Base-by-base conservation (phyloP, 208 protist genomes). In the Acanthamoeba sp. region DNA sequence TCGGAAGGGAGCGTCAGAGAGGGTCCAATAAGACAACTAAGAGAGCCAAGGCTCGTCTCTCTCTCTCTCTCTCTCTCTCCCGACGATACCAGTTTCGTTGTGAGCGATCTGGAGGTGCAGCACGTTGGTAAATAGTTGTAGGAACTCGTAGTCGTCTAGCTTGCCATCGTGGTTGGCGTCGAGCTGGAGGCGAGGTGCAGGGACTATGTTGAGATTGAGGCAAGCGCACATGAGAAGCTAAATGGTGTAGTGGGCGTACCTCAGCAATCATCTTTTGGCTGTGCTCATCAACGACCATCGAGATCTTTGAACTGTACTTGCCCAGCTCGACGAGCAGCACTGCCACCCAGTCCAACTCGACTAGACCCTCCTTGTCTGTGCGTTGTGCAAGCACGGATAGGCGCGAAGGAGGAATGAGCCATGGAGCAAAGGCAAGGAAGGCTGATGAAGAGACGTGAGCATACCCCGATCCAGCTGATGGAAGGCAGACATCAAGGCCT, bases 281-380 rank as follows among this genome's bases (percentile, higher is more conserved):
- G 38, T 29, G 73, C 40, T 84, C 73, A n/a, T 84, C 73, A 14
- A 84, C 73, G 7, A 52, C 40, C 73, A 84, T 84, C 40, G 73
- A 84, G n/a, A 84, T 84, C 38, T 84, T 84, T 10, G 73, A 84
- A 22, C 73, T 84, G 73, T 84, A 84, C 38, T 84, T 84, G 73
- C 73, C 73, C 42, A 84, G 27, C 29, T 84, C 73, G 12, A 84
- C 73, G n/a, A 84, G 73, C 73, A 84, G 42, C 27, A 84, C 73
- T 52, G 16, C 29, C 42, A 84, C 73, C 73, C 73, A 84, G 40
- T 84, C 73, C 73, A 84, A 84, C 20, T 45, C 27, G 38, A 84
- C 73, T 5, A 84, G 38, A 5, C 73, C 73, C 9, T 84, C 73
- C 73, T 84, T 84, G 40, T 52, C 73, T 84, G 64, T 40, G 32